Evolutionary conservation across 2,329 filamentous ascomycete genomes (phyloP), one percentile per base, ranked within the genome.

Genomic region (Aspergillus ochraceoroseus): DNA sequence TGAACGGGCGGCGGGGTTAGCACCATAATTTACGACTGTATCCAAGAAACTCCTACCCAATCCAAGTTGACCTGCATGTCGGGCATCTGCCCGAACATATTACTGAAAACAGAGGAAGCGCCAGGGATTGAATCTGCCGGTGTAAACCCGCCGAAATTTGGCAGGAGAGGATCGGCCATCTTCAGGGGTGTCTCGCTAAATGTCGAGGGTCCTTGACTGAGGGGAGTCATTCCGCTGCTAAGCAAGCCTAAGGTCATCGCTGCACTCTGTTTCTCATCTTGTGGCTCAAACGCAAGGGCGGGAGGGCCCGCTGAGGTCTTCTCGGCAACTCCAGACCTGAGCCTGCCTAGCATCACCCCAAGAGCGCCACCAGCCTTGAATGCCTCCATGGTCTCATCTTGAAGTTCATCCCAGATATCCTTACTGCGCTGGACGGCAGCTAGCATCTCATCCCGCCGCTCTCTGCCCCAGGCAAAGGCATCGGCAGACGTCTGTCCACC

Each of bases 341-440:
- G 73, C 62, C 92, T 92, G 20, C 80, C 75, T 30, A 96, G 68
- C 77, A 96, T 88, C 36, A 95, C 80, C 14, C 80, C 81, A n/a
- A 96, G 71, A 15, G 90, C 76, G 28, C 79, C 80, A 27, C 80
- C 80, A 1, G 87, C 90, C 67, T 96, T 96, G 68, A 82, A 89
- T 0, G 89, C 87, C 52, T 96, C 90, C 68, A 95, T 83, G 1
- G 85, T 92, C 15, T 80, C 74, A 39, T 92, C 83, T 2, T 81
- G 77, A 7, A 88, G 71, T 7, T 79, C 79, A 33, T 83, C 81
- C 88, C 89, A 96, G 41, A 96, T 92, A 12, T 76, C 72, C 31
- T 79, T 76, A 6, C 85, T 85, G 12, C 75, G 75, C 57, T 89
- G 82, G 2, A 96, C 75, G 1, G 81, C 77, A 14, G 72, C 66